Percentiles rank a stretch among this genome's conserved stretches.
These are phyloP conservation scores for Hypoxylon sp. DNA, from an alignment of 2,329 filamentous ascomycete genomes.

Conservation along the genomic window DNA sequence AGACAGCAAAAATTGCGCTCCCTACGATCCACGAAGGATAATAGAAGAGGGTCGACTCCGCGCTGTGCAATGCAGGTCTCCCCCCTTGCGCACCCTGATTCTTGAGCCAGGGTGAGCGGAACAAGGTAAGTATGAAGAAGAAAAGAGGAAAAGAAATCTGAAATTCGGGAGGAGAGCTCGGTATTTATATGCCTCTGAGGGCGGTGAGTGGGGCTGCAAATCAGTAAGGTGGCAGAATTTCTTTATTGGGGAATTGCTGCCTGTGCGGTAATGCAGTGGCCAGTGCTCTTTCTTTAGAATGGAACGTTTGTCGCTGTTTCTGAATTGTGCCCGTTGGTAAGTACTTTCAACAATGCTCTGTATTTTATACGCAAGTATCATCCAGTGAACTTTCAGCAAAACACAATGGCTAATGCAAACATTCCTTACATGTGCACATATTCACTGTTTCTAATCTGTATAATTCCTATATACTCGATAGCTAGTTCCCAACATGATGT, in stretches of 20 bases:
- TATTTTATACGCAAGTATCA: too few relatives aligned
- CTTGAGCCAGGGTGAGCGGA: conserved; percentile 50
- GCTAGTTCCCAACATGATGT: background rate
- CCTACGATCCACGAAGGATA: conserved; percentile 55
- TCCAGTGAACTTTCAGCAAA: too few relatives aligned
- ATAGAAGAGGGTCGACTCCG: conserved; percentile 61
- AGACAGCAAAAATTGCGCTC: conserved; percentile 57
- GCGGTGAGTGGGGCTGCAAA: background rate
- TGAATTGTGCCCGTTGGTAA: background rate
- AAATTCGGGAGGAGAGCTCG: background rate
- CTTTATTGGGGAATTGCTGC: background rate
- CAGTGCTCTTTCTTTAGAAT: background rate
- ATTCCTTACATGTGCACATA: background rate
- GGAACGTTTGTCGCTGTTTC: background rate
- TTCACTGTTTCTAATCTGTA: background rate
- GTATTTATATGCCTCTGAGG: conserved; percentile 6
- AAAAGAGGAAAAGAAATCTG: conserved; percentile 32
- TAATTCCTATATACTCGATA: background rate
- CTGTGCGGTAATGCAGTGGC: background rate
- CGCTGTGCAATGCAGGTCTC: conserved; percentile 72
- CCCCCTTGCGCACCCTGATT: conserved; percentile 47
- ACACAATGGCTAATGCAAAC: background rate
- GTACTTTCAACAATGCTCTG: background rate
- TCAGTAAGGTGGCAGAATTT: conserved; percentile 1
- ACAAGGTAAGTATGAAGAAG: conserved; percentile 58